Base-by-base conservation (phyloP, 257 asterid species). In the Jacaranda mimosifolia region DNA sequence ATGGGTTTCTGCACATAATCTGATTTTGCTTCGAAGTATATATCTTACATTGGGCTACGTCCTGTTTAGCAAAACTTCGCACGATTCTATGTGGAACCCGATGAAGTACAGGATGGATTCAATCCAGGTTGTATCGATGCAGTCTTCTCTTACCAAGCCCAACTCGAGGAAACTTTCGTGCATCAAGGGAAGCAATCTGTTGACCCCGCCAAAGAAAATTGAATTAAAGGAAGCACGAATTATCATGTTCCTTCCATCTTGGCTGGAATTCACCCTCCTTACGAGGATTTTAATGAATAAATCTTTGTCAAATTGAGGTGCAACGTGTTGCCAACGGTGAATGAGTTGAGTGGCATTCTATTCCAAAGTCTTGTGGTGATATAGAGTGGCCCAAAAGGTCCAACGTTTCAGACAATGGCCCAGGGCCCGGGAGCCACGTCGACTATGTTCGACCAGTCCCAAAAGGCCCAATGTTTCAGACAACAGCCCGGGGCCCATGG, bases 261-360 rank as follows among this genome's bases (percentile, higher is more conserved):
- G 73, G 51, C 49, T 48, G 3, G 85, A 10, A 45, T 74, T 82
- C 67, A 3, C 59, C 45, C 76, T 70, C 0, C 14, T 9, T 1
- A 66, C 1, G 0, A 48, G 6, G 63, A 84, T 15, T n/a, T 67
- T 17, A 9, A 81, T n/a, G 63, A 82, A 76, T 32, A 84, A 51
- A 38, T 84, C 85, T 48, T 26, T 21, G 59, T 81, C 81, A 0
- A 81, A 46, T 39, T 32, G 45, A 17, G 46, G 59, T 0, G 83
- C 83, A 0, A 84, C 12, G 6, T 40, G 36, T 58, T 86, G 89
- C 85, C 84, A 86, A 0, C 63, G 71, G n/a, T 75, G 63, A 39
- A 81, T 18, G 4, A 75, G 69, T 9, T 68, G 51, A 3, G 82
- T 63, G 32, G 81, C 83, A 18, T 81, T 81, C 32, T 78, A 78